These are phyloP conservation scores for Colletotrichum aenigma DNA, from an alignment of 2,329 filamentous ascomycete species.

Conservation along the genomic window DNA sequence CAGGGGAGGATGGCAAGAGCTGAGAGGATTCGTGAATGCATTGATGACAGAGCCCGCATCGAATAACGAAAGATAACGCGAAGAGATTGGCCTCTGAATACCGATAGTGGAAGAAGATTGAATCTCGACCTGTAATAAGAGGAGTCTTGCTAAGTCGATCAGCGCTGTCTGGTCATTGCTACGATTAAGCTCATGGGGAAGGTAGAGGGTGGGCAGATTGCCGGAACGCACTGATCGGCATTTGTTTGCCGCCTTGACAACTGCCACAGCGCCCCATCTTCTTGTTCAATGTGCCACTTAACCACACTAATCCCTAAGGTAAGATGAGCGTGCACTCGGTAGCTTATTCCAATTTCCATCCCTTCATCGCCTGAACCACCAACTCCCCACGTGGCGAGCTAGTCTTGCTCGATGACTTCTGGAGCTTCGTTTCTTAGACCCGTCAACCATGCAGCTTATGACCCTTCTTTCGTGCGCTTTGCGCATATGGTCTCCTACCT, in stretches of 20 bases:
- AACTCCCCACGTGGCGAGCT: background rate
- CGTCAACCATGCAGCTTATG: background rate
- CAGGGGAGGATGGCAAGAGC: background rate
- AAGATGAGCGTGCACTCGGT: background rate
- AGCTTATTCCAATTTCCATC: background rate
- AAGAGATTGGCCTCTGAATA: background rate
- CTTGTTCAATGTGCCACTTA: too few species aligned
- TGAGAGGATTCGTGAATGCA: background rate
- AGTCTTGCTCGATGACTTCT: background rate
- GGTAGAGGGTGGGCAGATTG: background rate
- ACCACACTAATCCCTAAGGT: background rate
- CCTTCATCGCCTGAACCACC: background rate
- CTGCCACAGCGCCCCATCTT: background rate
- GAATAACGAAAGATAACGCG: accelerated
- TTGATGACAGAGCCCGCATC: accelerated
- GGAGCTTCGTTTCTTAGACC: background rate
- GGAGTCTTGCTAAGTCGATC: background rate
- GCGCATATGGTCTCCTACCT: background rate
- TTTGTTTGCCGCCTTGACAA: background rate
- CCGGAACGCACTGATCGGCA: background rate
- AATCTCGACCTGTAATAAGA: background rate
- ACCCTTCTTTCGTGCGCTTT: background rate
- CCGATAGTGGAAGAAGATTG: background rate
- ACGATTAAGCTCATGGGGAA: background rate
- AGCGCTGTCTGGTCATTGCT: background rate